Base-by-base conservation (phyloP, 768 basidiomycete species). In the Suillus subalutaceus region DNA sequence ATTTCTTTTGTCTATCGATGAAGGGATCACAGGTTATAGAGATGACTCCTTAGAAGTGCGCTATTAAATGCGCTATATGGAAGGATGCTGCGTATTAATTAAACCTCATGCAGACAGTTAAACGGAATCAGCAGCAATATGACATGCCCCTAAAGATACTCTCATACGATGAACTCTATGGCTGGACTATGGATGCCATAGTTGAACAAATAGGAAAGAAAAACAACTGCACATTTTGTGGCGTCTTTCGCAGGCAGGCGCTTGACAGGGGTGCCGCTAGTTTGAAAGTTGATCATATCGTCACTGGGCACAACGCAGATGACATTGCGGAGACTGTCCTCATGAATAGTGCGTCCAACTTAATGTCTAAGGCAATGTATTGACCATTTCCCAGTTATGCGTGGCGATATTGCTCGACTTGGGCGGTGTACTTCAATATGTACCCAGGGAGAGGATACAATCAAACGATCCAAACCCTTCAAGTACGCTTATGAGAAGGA, bases 401-500 rank as follows among this genome's bases (percentile, higher is more conserved):
- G 97, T 55, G 97, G 97, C 8, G 97, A 99, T 77, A 95, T 99
- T 58, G 94, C 96, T 18, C 87, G 97, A 46, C 84, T 99, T 15
- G 93, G 94, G 4, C 85, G 97, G 62, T 99, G 97, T 78, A 99
- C 97, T 1, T 83, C 89, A 46, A 96, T 99, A 67, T 97, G 94
- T 66, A 99, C 97, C 0, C 90, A 95, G 75, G 95, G 95, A 48
- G 97, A 97, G 75, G 95, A 97, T 72, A 96, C 95, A 1, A 98
- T 99, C 76, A 94, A 90, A 76, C 87, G 97, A 65, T 96, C 93
- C 59, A 99, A 99, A 79, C 97, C 97, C n/a, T 99, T 99, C 85
- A 99, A 98, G 76, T 99, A 99, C 74, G 91, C 95, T 0, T 99
- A 99, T 72, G 97, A 99, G 81, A 99, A 99, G 79, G 97, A 99